These are phyloP conservation scores for Yarrowia yakushimensis DNA, from an alignment of 805 yeast species.

Conservation along the genomic window DNA sequence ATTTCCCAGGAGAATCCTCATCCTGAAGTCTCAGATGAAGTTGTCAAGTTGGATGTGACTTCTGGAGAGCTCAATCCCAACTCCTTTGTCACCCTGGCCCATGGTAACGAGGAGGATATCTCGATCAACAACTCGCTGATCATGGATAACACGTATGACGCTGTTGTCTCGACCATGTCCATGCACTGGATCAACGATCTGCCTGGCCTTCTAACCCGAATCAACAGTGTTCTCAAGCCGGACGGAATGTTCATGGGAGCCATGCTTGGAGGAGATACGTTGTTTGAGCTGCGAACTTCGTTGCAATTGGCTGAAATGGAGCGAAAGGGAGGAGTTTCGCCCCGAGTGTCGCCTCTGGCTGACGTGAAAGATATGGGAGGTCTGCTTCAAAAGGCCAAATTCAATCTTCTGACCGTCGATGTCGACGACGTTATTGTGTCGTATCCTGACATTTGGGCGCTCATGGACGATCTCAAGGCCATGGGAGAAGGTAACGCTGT, in stretches of 20 bases:
- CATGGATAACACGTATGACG: slow-evolving; percentile 56
- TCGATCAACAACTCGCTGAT: slow-evolving; percentile 28
- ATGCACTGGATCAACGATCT: slow-evolving; percentile 85
- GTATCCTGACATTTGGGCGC: slow-evolving; percentile 65
- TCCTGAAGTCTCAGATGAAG: neutral
- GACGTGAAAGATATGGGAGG: slow-evolving; percentile 73
- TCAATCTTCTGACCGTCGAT: slow-evolving; percentile 76
- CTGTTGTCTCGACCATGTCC: slow-evolving; percentile 67
- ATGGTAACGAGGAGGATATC: slow-evolving; percentile 62
- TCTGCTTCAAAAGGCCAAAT: slow-evolving; percentile 69
- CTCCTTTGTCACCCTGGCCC: slow-evolving; percentile 41
- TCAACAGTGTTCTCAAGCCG: slow-evolving; percentile 61
- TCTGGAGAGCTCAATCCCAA: slow-evolving; percentile 34
- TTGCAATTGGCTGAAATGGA: slow-evolving; percentile 81
- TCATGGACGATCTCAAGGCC: slow-evolving; percentile 66
- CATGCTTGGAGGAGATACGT: slow-evolving; percentile 78
- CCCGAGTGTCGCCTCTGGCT: slow-evolving; percentile 77
- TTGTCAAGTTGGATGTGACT: neutral
- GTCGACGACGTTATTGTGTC: slow-evolving; percentile 78
- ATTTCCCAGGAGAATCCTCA: neutral
- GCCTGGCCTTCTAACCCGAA: slow-evolving; percentile 57
- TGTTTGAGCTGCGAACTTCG: slow-evolving; percentile 77
- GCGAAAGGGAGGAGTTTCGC: slow-evolving; percentile 72
- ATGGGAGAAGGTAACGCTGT: slow-evolving; percentile 86
- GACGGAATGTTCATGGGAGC: slow-evolving; percentile 82